Base-by-base conservation (phyloP, 257 asterid species). In the Rauvolfia tetraphylla region DNA sequence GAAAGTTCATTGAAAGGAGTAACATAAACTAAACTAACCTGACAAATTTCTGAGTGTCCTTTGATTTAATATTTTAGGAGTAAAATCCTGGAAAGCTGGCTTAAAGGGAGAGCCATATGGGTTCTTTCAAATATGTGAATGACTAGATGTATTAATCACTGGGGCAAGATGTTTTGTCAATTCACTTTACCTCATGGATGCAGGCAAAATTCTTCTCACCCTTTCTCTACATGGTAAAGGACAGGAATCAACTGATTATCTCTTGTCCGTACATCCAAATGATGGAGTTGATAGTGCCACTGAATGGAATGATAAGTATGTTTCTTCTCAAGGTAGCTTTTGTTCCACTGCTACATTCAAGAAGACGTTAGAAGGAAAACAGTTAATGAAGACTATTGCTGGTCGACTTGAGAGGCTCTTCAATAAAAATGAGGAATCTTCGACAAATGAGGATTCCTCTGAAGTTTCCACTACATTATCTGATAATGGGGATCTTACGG, bases 161-260 rank as follows among this genome's bases (percentile, higher is more conserved):
- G 5, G 56, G 56, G 8, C 6, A 59, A 31, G 39, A 27, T 62
- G 33, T 34, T 54, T 23, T 25, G 48, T 27, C 23, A 34, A n/a
- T 22, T 34, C 20, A 70, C 42, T 68, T 54, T 78, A 62, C 69
- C 74, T 61, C 54, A 71, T 41, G 18, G 46, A 53, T 75, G 79
- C 83, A 93, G 98, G 98, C 42, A 90, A 88, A 80, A 85, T 93
- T 82, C 97, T 90, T 81, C 82, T 92, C 25, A 77, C 91, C 54
- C 83, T 93, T 68, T 92, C 97, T 58, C 73, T 89, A 80, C 96
- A 85, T 42, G 97, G 93, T 73, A 88, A 75, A 79, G 82, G 69
- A 58, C 86, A 82, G 75, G 91, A 87, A 48, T 75, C 86, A 57
- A 48, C 80, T 38, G 81, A 78, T 57, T 84, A 78, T 51, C 81